Percentiles rank a stretch among this genome's conserved stretches.
These are phyloP conservation scores for Acorus calamus DNA, from an alignment of 106 monocot species.

Conservation along the genomic window DNA sequence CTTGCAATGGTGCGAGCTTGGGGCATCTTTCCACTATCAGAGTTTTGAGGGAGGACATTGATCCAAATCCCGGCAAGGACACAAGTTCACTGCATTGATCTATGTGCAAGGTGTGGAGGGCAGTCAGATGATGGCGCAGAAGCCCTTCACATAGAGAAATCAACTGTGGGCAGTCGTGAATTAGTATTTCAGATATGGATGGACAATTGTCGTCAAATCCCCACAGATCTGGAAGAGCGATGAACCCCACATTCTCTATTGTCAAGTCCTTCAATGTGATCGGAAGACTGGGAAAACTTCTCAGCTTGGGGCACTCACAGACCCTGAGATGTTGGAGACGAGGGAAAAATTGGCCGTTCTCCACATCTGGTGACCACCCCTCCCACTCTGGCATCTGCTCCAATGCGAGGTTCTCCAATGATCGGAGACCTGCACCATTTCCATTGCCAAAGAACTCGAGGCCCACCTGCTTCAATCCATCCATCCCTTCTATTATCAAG, in stretches of 20 bases:
- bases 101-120: slow-evolving; percentile 4
- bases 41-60: too few relatives aligned
- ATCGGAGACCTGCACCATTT: background rate
- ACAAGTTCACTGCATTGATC: slow-evolving; percentile 5
- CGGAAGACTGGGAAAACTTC: slow-evolving; percentile 16
- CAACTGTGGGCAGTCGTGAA: background rate
- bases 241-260: background rate
- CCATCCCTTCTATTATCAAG: background rate
- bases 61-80: background rate
- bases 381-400: background rate
- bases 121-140: slow-evolving; percentile 1
- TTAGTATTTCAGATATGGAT: background rate
- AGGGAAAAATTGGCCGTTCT: slow-evolving; percentile 10
- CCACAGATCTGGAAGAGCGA: slow-evolving; percentile 7
- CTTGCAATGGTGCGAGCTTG: too few relatives aligned
- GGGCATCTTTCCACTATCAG: too few relatives aligned
- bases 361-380: background rate
- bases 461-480: slow-evolving; percentile 5
- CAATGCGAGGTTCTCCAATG: slow-evolving; percentile 3
- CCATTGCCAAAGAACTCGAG: background rate
- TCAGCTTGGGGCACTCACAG: slow-evolving; percentile 5
- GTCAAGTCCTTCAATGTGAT: background rate
- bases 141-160: slow-evolving; percentile 5
- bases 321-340: slow-evolving; percentile 3
- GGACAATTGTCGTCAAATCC: background rate